Evolutionary conservation across 495 filamentous ascomycete genomes (phyloP), one percentile per base, ranked within the genome.

Genomic region (Aspergillus homomorphus): DNA sequence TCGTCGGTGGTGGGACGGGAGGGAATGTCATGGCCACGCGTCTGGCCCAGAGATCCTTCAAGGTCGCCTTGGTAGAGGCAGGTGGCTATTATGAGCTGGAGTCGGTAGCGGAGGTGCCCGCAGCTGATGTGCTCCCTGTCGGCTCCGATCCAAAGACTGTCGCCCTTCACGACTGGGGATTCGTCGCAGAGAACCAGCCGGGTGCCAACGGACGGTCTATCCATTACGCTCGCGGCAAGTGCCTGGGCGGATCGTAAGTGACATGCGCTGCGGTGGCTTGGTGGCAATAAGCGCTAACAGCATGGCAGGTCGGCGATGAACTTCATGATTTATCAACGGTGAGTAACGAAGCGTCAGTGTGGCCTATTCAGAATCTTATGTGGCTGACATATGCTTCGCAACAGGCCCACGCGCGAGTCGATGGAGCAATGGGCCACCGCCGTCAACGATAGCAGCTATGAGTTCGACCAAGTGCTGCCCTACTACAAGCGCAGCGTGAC

Each of bases 1-100:
- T 86, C 6, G 75, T 85, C 1, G 84, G 84, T 9, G 83, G 82
- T 28, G 84, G 84, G 3, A 85, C 72, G 0, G 77, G 77, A 0
- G 84, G 83, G 1, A 66, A 76, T 7, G 65, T 73, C 1, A 59
- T 86, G 1, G 83, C 82, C 4, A 71, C 71, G 1, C 70, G 84
- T 12, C 67, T 86, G 3, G 74, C 75, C 1, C 62, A 75, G 54
- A 56, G 70, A 26, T 57, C 64, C 0, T 65, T 69, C 44, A 66
- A 45, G 5, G 77, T 82, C 3, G 79, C 77, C 1, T 66, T 87
- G 6, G 66, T 87, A 15, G 84, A 87, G 68, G 83, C 84, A 3
- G 84, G 84, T 10, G 75, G 74, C 0, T 72, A 78, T 54, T 86
- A 86, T 54, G 77, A 87, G 61, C 43, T 72, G 5, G 72, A 77